Conservation (phyloP, 2,329 filamentous ascomycete species). For the Huntiella decipiens region DNA sequence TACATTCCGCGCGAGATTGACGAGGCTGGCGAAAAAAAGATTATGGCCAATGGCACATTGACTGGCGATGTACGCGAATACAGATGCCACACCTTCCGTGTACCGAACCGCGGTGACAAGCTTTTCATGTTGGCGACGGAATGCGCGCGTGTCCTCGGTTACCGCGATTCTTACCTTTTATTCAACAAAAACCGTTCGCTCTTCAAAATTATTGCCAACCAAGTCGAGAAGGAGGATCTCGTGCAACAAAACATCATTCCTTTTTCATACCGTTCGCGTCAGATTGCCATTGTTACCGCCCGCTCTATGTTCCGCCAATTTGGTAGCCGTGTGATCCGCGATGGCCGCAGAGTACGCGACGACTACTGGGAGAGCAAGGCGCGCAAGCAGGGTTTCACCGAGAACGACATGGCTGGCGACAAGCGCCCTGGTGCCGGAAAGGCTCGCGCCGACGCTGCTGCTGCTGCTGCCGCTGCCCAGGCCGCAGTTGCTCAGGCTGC, state of each 20-base stretch:
- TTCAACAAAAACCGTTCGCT: constrained; percentile 98
- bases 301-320: constrained; percentile 98
- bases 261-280: constrained; percentile 93
- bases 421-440: constrained; percentile 87
- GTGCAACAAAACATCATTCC: constrained; percentile 89
- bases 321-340: constrained; percentile 78
- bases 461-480: constrained; percentile 36
- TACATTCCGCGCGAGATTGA: constrained; percentile 89
- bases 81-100: constrained; percentile 80
- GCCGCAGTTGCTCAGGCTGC: constrained; percentile 4
- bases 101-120: constrained; percentile 78
- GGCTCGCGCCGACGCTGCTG: constrained; percentile 55
- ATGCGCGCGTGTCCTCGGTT: constrained; percentile 81
- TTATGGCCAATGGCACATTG: constrained; percentile 63
- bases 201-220: constrained; percentile 93
- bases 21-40: constrained; percentile 86
- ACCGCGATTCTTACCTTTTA: constrained; percentile 90
- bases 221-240: constrained; percentile 88
- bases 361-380: constrained; percentile 99
- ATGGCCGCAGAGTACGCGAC: constrained; percentile 78
- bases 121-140: constrained; percentile 98
- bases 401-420: constrained; percentile 87
- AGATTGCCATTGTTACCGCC: constrained; percentile 95
- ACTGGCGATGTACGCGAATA: constrained; percentile 63
- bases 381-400: constrained; percentile 91